These are phyloP conservation scores for Fagus crenata DNA, from an alignment of 306 rosid species.

Conservation along the genomic window DNA sequence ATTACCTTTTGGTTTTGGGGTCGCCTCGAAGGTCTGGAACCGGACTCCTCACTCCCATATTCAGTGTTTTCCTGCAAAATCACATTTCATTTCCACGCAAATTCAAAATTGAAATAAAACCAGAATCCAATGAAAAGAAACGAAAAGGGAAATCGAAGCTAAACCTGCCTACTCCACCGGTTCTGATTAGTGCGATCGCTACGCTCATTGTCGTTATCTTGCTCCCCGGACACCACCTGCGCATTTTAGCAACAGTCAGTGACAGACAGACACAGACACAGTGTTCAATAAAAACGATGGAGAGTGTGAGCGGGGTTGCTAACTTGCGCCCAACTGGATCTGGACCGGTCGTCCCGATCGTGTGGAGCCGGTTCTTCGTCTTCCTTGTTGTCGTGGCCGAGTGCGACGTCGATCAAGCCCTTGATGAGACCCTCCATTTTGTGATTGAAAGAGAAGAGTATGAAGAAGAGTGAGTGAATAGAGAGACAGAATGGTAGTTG, in stretches of 20 bases:
- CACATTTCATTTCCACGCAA: neutral
- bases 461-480: constrained; percentile 6
- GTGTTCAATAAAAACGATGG: neutral
- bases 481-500: constrained; percentile 18
- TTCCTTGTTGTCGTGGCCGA: constrained; percentile 41
- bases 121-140: neutral
- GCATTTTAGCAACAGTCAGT: neutral
- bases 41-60: constrained; percentile 37
- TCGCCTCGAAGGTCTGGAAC: constrained; percentile 47
- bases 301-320: neutral
- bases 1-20: constrained; percentile 47
- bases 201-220: constrained; percentile 33
- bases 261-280: neutral
- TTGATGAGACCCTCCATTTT: constrained; percentile 79
- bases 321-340: constrained; percentile 79
- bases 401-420: constrained; percentile 53
- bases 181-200: constrained; percentile 34
- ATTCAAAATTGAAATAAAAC: neutral
- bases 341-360: constrained; percentile 55
- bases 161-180: constrained; percentile 42
- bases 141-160: constrained; percentile 3
- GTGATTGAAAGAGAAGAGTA: neutral
- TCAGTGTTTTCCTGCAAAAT: constrained; percentile 43
- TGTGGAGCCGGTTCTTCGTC: constrained; percentile 29
- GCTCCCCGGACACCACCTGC: constrained; percentile 74